Base-by-base conservation (phyloP, 305 asterid species). In the Plantago coronopus region DNA sequence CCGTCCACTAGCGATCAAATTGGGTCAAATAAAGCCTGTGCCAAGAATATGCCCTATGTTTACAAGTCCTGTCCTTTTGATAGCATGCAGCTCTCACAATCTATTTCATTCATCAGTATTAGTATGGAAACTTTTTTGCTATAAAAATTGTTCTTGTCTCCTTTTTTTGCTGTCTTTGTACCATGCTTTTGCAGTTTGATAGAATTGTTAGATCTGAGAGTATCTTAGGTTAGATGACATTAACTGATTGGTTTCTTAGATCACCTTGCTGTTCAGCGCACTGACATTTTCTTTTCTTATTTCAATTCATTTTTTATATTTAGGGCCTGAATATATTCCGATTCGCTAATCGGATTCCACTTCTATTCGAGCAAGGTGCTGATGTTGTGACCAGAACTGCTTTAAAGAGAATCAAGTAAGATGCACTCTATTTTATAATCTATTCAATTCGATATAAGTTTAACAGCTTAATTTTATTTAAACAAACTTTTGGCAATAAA, bases 311-410 rank as follows among this genome's bases (percentile, higher is more conserved):
- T 14, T 37, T 63, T 57, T 70, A 59, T 79, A 66, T 68, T 38
- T 73, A 89, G 97, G 97, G 97, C 59, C 74, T 89, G 53, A 89
- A 89, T 79, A 74, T 89, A 58, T 89, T 89, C 78, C 89, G 97
- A 67, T 89, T 89, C 66, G 97, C 97, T 57, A 89, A 89, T 66
- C 97, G 97, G 73, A 89, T 89, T 61, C 97, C 97, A 14, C 97
- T 89, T 72, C 80, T 89, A 61, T 87, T 89, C 54, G 97, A 89
- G 95, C 91, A 87, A 87, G 97, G 97, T 53, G 97, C 97, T 65
- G 97, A 89, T 76, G 97, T 89, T 72, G 93, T 87, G 74, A 89
- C 97, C 63, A 77, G 97, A 71, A 89, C 95, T 66, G 95, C 97
- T 66, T 14, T 79, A 72, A 89, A 80, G 84, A 81, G 95, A 82